A percentile compares a stretch with the other conserved stretches of the same genome.
Evolutionary conservation across 495 filamentous ascomycete species (phyloP).

Genomic region (Penicillium salamii): DNA sequence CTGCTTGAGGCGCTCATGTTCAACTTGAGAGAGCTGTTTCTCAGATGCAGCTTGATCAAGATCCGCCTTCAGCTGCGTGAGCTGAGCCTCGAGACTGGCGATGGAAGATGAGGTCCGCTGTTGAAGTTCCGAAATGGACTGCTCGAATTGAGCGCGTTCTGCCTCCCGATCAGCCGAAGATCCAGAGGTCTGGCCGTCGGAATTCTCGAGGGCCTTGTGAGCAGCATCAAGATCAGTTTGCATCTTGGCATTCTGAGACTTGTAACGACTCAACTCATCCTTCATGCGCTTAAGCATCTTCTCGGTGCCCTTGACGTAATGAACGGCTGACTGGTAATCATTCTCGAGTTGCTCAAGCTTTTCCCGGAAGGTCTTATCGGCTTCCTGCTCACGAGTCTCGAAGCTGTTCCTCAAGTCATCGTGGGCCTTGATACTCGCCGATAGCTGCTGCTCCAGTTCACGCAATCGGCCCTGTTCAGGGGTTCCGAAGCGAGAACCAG

Average conservation of each 20-base stretch:
- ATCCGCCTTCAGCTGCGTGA: constrained; percentile 63
- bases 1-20: constrained; percentile 54
- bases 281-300: constrained; percentile 99
- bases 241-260: constrained; percentile 76
- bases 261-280: constrained; percentile 87
- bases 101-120: constrained; percentile 62
- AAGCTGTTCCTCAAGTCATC: constrained; percentile 75
- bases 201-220: constrained; percentile 39
- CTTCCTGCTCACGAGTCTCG: constrained; percentile 76
- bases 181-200: constrained; percentile 26
- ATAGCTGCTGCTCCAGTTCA: constrained; percentile 89
- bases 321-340: constrained; percentile 98
- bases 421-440: constrained; percentile 71
- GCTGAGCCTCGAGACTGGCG: constrained; percentile 65
- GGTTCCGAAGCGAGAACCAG: constrained; percentile 70
- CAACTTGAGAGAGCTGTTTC: constrained; percentile 58
- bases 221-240: constrained; percentile 71
- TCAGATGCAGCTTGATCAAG: constrained; percentile 62
- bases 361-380: constrained; percentile 80
- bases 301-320: constrained; percentile 97
- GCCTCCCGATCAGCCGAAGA: constrained; percentile 67
- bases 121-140: constrained; percentile 65
- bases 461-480: constrained; percentile 79
- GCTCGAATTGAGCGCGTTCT: constrained; percentile 65
- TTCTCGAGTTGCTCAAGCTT: constrained; percentile 90